Percentiles rank a stretch among this genome's conserved stretches.
Evolutionary conservation across 2,329 filamentous ascomycete species (phyloP).

Genomic region (Nemania abortiva): DNA sequence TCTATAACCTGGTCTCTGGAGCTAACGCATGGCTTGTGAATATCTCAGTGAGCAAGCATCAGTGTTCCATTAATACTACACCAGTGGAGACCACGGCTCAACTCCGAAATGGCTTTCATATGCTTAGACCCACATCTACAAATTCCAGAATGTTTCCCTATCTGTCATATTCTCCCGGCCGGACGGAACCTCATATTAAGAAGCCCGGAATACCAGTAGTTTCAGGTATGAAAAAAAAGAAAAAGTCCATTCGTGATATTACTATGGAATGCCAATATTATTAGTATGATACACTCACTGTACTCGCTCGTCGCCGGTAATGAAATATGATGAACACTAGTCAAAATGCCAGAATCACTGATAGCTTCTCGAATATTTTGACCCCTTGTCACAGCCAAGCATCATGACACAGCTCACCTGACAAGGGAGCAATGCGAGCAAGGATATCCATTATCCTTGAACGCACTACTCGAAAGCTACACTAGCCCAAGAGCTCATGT

Average conservation of each 20-base stretch:
- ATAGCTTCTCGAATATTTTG: conserved; percentile 9
- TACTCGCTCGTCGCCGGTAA: background rate
- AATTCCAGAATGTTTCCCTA: conserved; percentile 36
- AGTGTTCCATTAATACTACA: conserved; percentile 13
- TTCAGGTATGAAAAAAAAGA: background rate
- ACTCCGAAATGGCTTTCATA: conserved; percentile 32
- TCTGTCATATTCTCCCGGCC: conserved; percentile 15
- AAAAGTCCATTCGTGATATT: background rate
- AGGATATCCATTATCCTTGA: conserved; percentile 29
- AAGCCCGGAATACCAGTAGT: background rate
- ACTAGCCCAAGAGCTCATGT: conserved; percentile 33
- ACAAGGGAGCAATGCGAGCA: conserved; percentile 28
- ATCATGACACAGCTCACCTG: conserved; percentile 12
- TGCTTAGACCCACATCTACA: conserved; percentile 24
- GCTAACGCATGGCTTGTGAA: too few species aligned
- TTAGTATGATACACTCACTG: background rate
- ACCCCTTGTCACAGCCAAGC: conserved; percentile 26
- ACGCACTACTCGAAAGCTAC: conserved; percentile 6
- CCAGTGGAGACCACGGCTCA: conserved; percentile 31
- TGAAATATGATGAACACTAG: background rate
- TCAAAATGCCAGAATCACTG: background rate
- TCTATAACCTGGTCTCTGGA: background rate
- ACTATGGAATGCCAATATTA: background rate
- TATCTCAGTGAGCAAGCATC: background rate
- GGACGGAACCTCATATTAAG: conserved; percentile 1